Conservation (phyloP, 140 eudicot species). For the Ambrosia hybrid region DNA sequence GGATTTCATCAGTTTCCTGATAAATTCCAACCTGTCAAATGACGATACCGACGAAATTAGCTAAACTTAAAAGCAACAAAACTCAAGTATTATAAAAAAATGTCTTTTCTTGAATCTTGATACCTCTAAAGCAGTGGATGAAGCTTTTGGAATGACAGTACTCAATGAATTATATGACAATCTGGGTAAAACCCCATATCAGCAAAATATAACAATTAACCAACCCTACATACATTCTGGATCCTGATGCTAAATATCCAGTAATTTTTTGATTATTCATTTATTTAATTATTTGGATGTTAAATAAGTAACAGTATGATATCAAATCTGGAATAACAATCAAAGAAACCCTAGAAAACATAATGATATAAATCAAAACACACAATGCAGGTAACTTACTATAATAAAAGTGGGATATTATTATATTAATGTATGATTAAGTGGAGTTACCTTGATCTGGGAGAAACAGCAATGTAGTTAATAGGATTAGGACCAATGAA, state of each 20-base stretch:
- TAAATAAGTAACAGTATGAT: not conserved
- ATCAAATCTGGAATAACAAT: too few species aligned
- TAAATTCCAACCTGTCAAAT: conserved; percentile 54
- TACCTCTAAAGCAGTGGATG: conserved; percentile 85
- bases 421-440: not conserved
- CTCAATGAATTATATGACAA: conserved; percentile 33
- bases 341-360: not conserved
- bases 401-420: conserved; percentile 8
- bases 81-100: not conserved
- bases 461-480: conserved; percentile 29
- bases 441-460: conserved; percentile 46
- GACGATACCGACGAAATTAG: conserved; percentile 2
- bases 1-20: conserved; percentile 62
- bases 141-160: conserved; percentile 57
- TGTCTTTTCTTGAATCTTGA: conserved; percentile 5
- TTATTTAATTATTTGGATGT: not conserved
- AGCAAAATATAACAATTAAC: conserved; percentile 16
- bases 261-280: not conserved
- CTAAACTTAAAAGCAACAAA: not conserved
- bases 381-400: not conserved
- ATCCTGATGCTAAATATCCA: conserved; percentile 9
- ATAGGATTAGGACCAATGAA: conserved; percentile 42
- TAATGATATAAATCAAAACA: not conserved
- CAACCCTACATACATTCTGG: conserved; percentile 23
- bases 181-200: conserved; percentile 49